Base-by-base conservation (phyloP, 306 rosid species). In the Phaseolus lunatus region DNA sequence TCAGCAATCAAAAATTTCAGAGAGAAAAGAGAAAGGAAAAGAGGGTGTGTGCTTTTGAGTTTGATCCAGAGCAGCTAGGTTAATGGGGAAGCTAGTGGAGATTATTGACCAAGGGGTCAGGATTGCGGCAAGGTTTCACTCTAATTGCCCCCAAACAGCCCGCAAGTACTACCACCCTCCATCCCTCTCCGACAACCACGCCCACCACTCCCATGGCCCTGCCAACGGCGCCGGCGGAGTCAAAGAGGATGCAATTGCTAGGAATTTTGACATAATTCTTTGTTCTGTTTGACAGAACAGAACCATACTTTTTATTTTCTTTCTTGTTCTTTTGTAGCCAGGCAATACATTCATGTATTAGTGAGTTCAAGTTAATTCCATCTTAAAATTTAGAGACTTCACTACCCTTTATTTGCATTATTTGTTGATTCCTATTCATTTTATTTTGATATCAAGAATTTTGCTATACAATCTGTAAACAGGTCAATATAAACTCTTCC, bases 121-220 rank as follows among this genome's bases (percentile, higher is more conserved):
- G 70, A 82, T 90, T 10, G 89, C 24, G 3, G 80, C 78, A 4
- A 84, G 95, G 75, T 84, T 83, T 53, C 86, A 90, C 80, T 86
- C 95, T 13, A 87, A 90, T 41, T 90, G 88, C 54, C 92, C 91
- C 2, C 90, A 86, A n/a, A 90, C 95, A 9, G 87, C 86, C 23
- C 89, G 95, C 47, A 88, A 80, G 92, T 90, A 81, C 87, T 90
- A 90, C 79, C 95, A 88, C 56, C 95, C 95, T 29, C 92, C 90
- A 9, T 59, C 72, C 1, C 11, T 35, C 76, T 35, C 84, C 59
- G 83, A 84, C 41, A 26, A 72, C 61, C 47, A 39, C 44, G 44
- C 44, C 13, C 44, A 39, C 44, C 44, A 75, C 3, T 15, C 31
- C 8, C 70, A 58, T n/a, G 73, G 14, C 76, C 13, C 44, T 37